Percentiles rank a stretch among this genome's conserved stretches.
Conservation (phyloP, 2,329 filamentous ascomycete species). For the Coleophoma crateriformis region DNA sequence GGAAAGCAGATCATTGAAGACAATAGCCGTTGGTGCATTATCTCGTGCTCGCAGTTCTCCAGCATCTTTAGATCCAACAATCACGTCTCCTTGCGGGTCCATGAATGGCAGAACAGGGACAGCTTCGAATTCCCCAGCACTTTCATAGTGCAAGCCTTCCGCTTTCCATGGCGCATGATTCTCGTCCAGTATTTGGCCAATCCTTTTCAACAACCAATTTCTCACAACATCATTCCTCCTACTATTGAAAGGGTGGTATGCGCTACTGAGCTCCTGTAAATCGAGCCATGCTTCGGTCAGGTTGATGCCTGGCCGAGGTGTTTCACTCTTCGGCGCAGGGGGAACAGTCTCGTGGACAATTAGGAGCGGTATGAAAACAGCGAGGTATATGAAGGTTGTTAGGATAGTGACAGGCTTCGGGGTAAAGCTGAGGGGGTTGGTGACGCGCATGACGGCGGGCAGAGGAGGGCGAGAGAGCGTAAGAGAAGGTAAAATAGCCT, state of each 20-base stretch:
- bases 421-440: constrained; percentile 68
- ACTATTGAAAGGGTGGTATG: constrained; percentile 87
- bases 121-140: neutral
- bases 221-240: constrained; percentile 76
- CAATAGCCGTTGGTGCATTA: constrained; percentile 41
- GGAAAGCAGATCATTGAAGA: constrained; percentile 74
- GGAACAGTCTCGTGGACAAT: constrained; percentile 74
- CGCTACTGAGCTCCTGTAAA: constrained; percentile 66
- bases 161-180: constrained; percentile 47
- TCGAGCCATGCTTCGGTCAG: constrained; percentile 84
- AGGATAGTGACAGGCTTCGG: constrained; percentile 78
- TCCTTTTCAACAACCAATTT: constrained; percentile 66
- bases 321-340: constrained; percentile 48
- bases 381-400: constrained; percentile 70
- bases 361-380: constrained; percentile 66
- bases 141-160: constrained; percentile 21
- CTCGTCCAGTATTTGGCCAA: constrained; percentile 61
- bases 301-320: constrained; percentile 61
- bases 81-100: constrained; percentile 1
- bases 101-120: constrained; percentile 10
- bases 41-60: constrained; percentile 9
- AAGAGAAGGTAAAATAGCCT: too few relatives aligned
- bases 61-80: neutral
- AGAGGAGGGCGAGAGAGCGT: neutral
- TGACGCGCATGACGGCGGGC: constrained; percentile 18